Evolutionary conservation across 1,284 basidiomycete species (phyloP).

Genomic region (Lentinula novae-zelandiae): DNA sequence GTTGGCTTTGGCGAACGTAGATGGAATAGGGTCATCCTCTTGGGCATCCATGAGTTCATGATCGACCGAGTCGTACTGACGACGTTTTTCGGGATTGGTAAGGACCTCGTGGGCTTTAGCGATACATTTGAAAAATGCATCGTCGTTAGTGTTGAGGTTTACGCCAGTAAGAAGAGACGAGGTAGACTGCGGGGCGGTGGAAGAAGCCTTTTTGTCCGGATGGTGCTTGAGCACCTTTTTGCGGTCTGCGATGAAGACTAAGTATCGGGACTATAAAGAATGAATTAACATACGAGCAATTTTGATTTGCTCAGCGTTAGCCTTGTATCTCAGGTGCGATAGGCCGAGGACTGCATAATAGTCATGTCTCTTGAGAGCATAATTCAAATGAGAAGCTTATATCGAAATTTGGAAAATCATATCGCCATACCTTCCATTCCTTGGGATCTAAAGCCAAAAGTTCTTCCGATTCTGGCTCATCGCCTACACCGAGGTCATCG

Average conservation of each 20-base stretch:
- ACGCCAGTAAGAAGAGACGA: slow-evolving; percentile 33
- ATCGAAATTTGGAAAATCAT: not conserved
- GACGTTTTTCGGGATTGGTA: slow-evolving; percentile 81
- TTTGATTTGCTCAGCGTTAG: slow-evolving; percentile 91
- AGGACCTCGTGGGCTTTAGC: slow-evolving; percentile 95
- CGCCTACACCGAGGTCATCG: slow-evolving; percentile 90
- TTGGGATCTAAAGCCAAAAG: slow-evolving; percentile 85
- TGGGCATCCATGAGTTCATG: slow-evolving; percentile 72
- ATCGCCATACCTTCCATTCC: slow-evolving; percentile 86
- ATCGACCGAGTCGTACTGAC: slow-evolving; percentile 97
- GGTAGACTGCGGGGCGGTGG: slow-evolving; percentile 55
- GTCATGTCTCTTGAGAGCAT: slow-evolving; percentile 84
- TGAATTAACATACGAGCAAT: slow-evolving; percentile 75
- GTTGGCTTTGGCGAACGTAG: slow-evolving; percentile 52
- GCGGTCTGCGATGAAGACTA: slow-evolving; percentile 59
- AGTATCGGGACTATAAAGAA: slow-evolving; percentile 8
- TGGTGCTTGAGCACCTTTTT: slow-evolving; percentile 99
- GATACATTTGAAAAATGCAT: slow-evolving; percentile 99
- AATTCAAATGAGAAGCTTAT: not conserved
- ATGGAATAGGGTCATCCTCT: slow-evolving; percentile 70
- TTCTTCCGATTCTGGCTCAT: slow-evolving; percentile 81
- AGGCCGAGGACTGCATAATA: slow-evolving; percentile 96
- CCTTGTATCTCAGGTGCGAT: slow-evolving; percentile 85
- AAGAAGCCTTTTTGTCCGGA: slow-evolving; percentile 93
- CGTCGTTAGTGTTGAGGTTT: slow-evolving; percentile 74